Evolutionary conservation across 352 stramenopile genomes (phyloP).

Genomic region (Phytophthora sojae): DNA sequence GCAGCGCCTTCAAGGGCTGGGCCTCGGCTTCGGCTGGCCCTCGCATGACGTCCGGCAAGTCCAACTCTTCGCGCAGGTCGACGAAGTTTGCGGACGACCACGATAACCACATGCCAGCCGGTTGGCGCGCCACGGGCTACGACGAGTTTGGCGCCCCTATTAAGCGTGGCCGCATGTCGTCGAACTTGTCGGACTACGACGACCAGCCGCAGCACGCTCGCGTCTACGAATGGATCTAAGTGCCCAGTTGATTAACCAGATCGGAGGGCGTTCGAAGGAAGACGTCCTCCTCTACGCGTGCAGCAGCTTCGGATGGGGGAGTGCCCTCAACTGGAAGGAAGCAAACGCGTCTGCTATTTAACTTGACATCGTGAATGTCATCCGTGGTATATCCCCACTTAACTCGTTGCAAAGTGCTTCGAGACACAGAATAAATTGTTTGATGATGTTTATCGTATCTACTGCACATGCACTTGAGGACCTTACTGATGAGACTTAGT

Average conservation of each 20-base stretch:
- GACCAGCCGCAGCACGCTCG: slow-evolving; percentile 33
- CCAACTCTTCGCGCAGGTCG: slow-evolving; percentile 13
- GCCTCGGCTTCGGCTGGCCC: slow-evolving; percentile 41
- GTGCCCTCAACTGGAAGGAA: slow-evolving; percentile 15
- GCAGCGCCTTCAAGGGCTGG: slow-evolving; percentile 33
- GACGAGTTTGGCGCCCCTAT: slow-evolving; percentile 27
- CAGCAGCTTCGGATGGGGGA: slow-evolving; percentile 11
- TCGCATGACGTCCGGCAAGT: slow-evolving; percentile 27
- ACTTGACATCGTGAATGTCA: slow-evolving; percentile 34
- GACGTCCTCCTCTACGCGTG: slow-evolving; percentile 23
- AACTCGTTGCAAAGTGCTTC: slow-evolving; percentile 14
- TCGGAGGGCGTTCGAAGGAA: slow-evolving; percentile 36
- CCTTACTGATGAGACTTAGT: too few relatives aligned
- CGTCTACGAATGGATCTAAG: slow-evolving; percentile 44
- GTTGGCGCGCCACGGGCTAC: slow-evolving; percentile 21
- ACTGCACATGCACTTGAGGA: too few relatives aligned
- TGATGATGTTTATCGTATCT: slow-evolving; percentile 18
- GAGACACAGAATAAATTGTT: slow-evolving; percentile 27
- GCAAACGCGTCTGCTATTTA: slow-evolving; percentile 47
- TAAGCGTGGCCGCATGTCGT: slow-evolving; percentile 25
- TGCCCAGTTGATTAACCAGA: slow-evolving; percentile 34
- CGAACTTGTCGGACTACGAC: slow-evolving; percentile 27
- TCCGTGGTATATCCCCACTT: slow-evolving; percentile 27
- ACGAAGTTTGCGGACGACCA: slow-evolving; percentile 14
- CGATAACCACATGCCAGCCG: slow-evolving; percentile 23